phyloP scores from a whole-genome alignment of 768 basidiomycete species.

The Sistotremastrum suecicum region DNA sequence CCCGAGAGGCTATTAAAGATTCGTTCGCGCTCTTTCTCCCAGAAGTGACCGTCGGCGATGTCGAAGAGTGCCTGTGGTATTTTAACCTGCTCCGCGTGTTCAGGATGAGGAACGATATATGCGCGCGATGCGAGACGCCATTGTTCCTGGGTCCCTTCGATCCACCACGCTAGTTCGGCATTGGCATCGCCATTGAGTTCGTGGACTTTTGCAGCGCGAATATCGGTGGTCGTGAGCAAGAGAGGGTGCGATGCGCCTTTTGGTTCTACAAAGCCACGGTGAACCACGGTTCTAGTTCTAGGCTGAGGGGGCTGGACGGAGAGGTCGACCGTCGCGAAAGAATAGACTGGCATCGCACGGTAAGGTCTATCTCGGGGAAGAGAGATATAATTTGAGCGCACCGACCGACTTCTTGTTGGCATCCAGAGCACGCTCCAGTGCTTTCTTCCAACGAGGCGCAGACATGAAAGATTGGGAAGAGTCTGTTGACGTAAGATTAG shows the following conservation, averaged over 20 bases:
- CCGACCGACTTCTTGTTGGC: constrained; percentile 26
- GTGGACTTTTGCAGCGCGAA: constrained; percentile 51
- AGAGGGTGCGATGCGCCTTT: constrained; percentile 37
- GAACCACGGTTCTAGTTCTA: constrained; percentile 30
- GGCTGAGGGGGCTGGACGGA: constrained; percentile 13
- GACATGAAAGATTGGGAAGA: not conserved
- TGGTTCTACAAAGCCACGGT: constrained; percentile 42
- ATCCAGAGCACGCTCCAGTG: constrained; percentile 28
- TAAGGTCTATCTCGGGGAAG: not conserved
- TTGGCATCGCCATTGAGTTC: constrained; percentile 36
- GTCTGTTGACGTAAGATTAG: no score
- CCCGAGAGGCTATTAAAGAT: constrained; percentile 46
- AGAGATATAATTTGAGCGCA: constrained; percentile 4
- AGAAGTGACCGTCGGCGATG: constrained; percentile 13
- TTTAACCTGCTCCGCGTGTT: constrained; percentile 20
- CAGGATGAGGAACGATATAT: constrained; percentile 38
- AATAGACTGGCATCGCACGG: constrained; percentile 29
- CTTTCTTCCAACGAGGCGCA: constrained; percentile 32
- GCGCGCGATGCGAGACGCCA: constrained; percentile 53
- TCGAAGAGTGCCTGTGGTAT: constrained; percentile 17
- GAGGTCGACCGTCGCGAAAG: constrained; percentile 42
- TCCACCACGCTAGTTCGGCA: constrained; percentile 67
- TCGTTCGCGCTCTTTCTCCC: constrained; percentile 51
- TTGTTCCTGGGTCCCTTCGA: constrained; percentile 50
- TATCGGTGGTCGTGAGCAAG: constrained; percentile 54